Conservation (phyloP, 345 rosid genomes). For the Acer saccharum region DNA sequence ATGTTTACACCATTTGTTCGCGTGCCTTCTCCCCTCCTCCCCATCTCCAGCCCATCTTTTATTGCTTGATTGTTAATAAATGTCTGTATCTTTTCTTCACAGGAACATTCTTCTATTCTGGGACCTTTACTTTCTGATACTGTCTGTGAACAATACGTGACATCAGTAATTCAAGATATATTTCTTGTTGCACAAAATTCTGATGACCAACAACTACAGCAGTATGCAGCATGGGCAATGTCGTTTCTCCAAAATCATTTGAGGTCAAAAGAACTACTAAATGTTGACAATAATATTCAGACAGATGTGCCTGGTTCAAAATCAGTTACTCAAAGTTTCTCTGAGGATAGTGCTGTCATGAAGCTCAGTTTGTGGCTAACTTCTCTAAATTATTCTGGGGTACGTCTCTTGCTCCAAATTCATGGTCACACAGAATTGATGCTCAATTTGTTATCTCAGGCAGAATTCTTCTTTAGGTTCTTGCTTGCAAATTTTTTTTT, state of each 20-base stretch:
- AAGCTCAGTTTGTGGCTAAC: constrained; percentile 66
- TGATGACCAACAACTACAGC: constrained; percentile 66
- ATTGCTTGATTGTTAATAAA: constrained; percentile 19
- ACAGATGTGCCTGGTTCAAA: constrained; percentile 38
- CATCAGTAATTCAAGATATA: constrained; percentile 73
- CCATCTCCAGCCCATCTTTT: background rate
- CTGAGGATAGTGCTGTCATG: constrained; percentile 66
- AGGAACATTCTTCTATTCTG: constrained; percentile 59
- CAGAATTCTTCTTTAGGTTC: background rate
- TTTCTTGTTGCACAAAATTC: constrained; percentile 81
- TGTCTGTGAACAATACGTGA: constrained; percentile 53
- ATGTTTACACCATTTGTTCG: background rate
- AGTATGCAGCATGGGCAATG: constrained; percentile 85
- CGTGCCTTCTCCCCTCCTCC: background rate
- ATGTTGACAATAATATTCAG: constrained; percentile 28
- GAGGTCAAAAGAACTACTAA: constrained; percentile 54
- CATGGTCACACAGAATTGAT: background rate
- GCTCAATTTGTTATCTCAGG: constrained; percentile 5
- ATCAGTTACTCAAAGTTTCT: constrained; percentile 52
- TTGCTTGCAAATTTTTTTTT: background rate
- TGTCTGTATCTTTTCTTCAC: constrained; percentile 33
- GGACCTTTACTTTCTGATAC: constrained; percentile 64
- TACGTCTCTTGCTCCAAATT: constrained; percentile 28
- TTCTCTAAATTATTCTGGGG: constrained; percentile 50
- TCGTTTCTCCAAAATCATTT: constrained; percentile 68